Evolutionary conservation across 139 green algal species (phyloP).

Genomic region (Tetraselmis striata): DNA sequence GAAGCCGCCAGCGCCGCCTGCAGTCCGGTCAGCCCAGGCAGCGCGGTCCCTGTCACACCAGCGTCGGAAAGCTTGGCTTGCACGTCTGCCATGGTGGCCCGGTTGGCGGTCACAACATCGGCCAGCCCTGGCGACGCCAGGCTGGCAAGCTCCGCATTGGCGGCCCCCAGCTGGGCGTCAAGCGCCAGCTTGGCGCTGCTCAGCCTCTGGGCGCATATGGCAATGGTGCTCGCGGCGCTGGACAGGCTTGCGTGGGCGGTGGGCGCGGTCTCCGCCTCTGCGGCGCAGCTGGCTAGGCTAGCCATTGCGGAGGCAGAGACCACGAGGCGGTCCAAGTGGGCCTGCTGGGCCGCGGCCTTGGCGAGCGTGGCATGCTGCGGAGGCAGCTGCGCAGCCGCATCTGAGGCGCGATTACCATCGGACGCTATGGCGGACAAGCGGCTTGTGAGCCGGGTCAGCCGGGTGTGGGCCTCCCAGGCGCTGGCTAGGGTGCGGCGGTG

Average conservation of each 20-base stretch:
- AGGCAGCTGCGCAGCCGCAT: neutral
- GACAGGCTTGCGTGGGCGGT: neutral
- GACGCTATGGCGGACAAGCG: neutral
- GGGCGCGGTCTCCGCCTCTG: neutral
- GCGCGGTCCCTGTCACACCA: neutral
- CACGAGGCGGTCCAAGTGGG: neutral
- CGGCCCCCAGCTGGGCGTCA: neutral
- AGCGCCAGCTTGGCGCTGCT: neutral
- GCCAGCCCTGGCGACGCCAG: neutral
- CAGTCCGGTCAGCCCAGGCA: neutral
- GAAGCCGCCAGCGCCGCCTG: neutral
- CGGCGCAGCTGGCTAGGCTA: neutral
- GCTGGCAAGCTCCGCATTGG: neutral
- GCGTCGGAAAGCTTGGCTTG: neutral
- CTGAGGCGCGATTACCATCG: no score
- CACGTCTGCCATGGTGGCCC: neutral
- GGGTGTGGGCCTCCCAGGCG: neutral
- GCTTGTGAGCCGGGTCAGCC: neutral
- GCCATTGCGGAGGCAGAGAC: neutral
- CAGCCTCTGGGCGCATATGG: neutral
- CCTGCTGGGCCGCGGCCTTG: constrained; percentile 4
- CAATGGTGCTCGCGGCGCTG: neutral
- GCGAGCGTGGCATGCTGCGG: constrained; percentile 6
- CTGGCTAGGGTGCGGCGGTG: constrained; percentile 49
- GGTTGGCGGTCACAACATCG: neutral